Evolutionary conservation across 2,329 filamentous ascomycete species (phyloP), one percentile per base, ranked within the genome.

Genomic region (Claviceps africana): DNA sequence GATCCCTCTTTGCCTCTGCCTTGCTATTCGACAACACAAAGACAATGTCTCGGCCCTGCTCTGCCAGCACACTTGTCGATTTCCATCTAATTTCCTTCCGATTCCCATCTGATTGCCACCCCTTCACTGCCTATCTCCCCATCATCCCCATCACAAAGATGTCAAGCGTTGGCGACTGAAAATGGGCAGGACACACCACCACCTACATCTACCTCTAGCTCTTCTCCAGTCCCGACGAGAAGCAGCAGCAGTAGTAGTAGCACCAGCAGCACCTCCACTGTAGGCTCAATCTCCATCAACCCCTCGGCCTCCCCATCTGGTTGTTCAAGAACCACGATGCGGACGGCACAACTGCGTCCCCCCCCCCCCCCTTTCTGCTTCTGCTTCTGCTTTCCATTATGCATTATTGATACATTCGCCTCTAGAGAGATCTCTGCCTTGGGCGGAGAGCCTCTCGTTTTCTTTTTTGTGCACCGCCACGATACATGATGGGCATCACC

Each of bases 131-230:
- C 21, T 13, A 21, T 22, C n/a, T n/a, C 28, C 15, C 17, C 21
- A 9, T 17, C 19, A 28, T 7, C n/a, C 19, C 13, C 19, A 10
- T 28, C 56, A 59, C 57, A 54, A 58, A 59, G 53, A 62, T 65
- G 55, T 15, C 13, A 15, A 37, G 33, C 59, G 21, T 56, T 54
- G 61, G 61, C 66, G 53, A 67, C 65, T 62, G 60, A 66, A 61
- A 66, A 63, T 55, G 63, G 64, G 58, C 65, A 66, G 64, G 62
- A 59, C 45, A 66, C 60, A 59, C 58, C 62, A 51, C 59, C 60
- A 52, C 54, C 55, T 45, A 48, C 51, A 4, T 50, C 56, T 43
- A 51, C 60, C 48, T 58, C 58, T 47, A 49, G 13, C 33, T 5
- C 51, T 45, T 56, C 59, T 56, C 56, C 58, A 49, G 56, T 61